phyloP scores from a whole-genome alignment of 768 basidiomycete species.

The Podaxis rugospora region DNA sequence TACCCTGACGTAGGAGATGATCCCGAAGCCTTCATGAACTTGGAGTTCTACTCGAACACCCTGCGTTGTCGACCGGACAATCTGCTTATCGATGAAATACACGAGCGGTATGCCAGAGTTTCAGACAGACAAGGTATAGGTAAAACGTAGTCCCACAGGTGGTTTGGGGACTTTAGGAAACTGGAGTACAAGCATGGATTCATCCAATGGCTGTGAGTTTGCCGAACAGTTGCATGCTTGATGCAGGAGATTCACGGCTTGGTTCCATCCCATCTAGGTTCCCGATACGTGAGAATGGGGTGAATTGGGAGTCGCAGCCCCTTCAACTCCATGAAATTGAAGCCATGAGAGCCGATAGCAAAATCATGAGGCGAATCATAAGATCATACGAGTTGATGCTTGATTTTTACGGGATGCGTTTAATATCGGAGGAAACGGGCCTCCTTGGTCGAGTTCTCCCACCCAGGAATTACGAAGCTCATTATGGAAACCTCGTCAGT shows the following conservation, averaged over 20 bases:
- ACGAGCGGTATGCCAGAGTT: conserved; percentile 38
- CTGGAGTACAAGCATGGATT: conserved; percentile 69
- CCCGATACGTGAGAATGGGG: conserved; percentile 69
- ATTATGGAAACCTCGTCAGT: conserved; percentile 67
- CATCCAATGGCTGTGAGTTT: conserved; percentile 75
- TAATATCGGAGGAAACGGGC: conserved; percentile 54
- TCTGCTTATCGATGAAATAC: conserved; percentile 58
- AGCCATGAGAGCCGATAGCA: conserved; percentile 46
- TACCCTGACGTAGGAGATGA: conserved; percentile 47
- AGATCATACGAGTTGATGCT: conserved; percentile 71
- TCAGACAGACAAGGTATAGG: not conserved
- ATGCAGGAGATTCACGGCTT: not conserved
- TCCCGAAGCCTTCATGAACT: conserved; percentile 37
- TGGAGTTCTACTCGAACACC: conserved; percentile 57
- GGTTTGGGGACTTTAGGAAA: conserved; percentile 56
- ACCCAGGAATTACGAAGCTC: conserved; percentile 44
- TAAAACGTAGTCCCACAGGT: conserved; percentile 33
- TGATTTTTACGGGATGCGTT: conserved; percentile 75
- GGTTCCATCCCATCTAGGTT: conserved; percentile 37
- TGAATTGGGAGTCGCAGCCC: conserved; percentile 66
- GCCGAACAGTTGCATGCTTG: not conserved
- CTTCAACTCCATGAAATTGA: conserved; percentile 62
- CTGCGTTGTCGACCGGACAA: conserved; percentile 58
- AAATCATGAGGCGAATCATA: conserved; percentile 45
- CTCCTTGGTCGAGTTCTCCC: conserved; percentile 47